Evolutionary conservation across 768 basidiomycete genomes (phyloP), one percentile per base, ranked within the genome.

Genomic region (Russula dissimulans): DNA sequence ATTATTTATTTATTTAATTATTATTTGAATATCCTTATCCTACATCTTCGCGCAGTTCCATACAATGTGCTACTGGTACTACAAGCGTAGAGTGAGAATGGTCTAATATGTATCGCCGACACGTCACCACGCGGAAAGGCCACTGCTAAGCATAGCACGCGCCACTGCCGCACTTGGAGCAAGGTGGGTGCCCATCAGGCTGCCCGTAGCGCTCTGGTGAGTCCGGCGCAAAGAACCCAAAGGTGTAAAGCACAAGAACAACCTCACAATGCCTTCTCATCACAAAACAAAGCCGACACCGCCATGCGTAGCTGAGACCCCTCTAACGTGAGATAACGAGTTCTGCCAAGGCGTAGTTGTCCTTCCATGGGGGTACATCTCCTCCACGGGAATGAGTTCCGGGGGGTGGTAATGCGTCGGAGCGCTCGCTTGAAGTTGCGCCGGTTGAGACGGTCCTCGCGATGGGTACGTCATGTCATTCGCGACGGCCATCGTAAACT

Each of bases 331-430:
- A 7, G 51, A 56, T 41, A 48, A 22, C 22, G 51, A 15, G 46
- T 42, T 53, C 34, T 62, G 56, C 61, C 61, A 62, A 36, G 61
- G 52, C 32, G 17, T 31, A 36, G 39, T 53, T 47, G 56, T 34
- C 5, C 46, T 34, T 52, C 34, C 61, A 31, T 45, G 56, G 17
- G 5, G 32, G 41, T 62, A 62, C 15, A 45, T 29, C 12, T 32
- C 50, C 32, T 48, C 51, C 12, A 56, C 22, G 26, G 45, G 18
- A 29, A 61, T 29, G 32, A 57, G 11, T 7, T 43, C 50, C n/a
- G 56, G 43, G 22, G 51, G 14, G 46, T 54, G 36, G 39, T 57
- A 57, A 45, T 46, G 56, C 44, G 46, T 45, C n/a, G 56, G 38
- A n/a, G 44, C 39, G 26, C 45, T 22, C 8, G 32, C 14, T 48